phyloP scores from a whole-genome alignment of 441 rosid genomes.

The Gossypium aridum region DNA sequence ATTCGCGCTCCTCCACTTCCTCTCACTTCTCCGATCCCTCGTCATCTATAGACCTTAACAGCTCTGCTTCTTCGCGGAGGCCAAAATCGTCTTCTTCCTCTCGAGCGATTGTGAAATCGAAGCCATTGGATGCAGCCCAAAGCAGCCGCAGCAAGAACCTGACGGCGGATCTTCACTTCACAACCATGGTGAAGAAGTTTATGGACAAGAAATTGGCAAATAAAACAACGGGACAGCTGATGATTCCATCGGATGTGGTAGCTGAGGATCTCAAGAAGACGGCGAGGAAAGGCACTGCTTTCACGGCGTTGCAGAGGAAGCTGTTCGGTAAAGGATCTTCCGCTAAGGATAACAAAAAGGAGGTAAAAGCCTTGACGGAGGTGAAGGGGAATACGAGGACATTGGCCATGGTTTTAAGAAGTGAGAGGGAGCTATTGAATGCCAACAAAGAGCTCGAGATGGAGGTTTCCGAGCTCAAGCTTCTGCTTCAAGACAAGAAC shows the following conservation, averaged over 20 bases:
- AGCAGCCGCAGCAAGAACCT: neutral
- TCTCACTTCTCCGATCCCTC: slow-evolving; percentile 56
- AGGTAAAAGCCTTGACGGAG: slow-evolving; percentile 58
- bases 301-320: slow-evolving; percentile 62
- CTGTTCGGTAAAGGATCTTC: slow-evolving; percentile 45
- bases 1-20: slow-evolving; percentile 63
- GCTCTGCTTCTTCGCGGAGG: slow-evolving; percentile 7
- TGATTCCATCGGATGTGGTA: slow-evolving; percentile 51
- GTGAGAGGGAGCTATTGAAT: slow-evolving; percentile 85
- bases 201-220: slow-evolving; percentile 25
- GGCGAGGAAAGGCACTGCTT: slow-evolving; percentile 37
- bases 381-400: slow-evolving; percentile 78
- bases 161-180: slow-evolving; percentile 32
- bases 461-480: slow-evolving; percentile 51
- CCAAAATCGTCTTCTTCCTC: slow-evolving; percentile 27
- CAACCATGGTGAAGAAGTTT: slow-evolving; percentile 45
- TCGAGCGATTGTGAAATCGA: slow-evolving; percentile 47
- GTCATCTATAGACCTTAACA: slow-evolving; percentile 46
- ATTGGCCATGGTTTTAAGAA: slow-evolving; percentile 79
- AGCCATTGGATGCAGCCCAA: slow-evolving; percentile 7
- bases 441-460: slow-evolving; percentile 63
- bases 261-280: slow-evolving; percentile 70
- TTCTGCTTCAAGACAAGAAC: slow-evolving; percentile 54
- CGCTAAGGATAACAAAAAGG: slow-evolving; percentile 10
- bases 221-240: slow-evolving; percentile 26